Percentiles rank a stretch among this genome's conserved stretches.
Conservation (phyloP, 2,329 filamentous ascomycete species). For the Dactylonectria macrodidyma region DNA sequence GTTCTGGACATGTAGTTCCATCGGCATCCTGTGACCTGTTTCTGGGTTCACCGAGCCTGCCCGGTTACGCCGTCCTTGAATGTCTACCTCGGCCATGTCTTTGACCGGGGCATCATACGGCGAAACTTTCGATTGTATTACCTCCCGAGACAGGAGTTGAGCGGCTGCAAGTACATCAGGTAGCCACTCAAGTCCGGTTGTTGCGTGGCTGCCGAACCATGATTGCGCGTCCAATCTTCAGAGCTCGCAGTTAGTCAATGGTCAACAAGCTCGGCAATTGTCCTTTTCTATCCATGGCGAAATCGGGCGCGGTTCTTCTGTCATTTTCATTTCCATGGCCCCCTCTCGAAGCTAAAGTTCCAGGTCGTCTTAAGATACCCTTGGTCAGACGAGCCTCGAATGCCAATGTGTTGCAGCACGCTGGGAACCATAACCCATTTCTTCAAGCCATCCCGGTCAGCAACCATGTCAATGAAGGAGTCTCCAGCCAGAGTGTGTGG, state of each 20-base stretch:
- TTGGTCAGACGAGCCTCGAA: constrained; percentile 45
- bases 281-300: not conserved
- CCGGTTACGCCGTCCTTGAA: not conserved
- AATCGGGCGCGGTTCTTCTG: not conserved
- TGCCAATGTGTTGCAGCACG: constrained; percentile 53
- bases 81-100: not conserved
- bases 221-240: not conserved
- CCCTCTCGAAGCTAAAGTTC: constrained; percentile 52
- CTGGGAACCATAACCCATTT: constrained; percentile 53
- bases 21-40: constrained; percentile 22
- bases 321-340: constrained; percentile 20
- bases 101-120: not conserved
- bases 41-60: constrained; percentile 22
- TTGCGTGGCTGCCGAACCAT: not conserved
- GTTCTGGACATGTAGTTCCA: constrained; percentile 26
- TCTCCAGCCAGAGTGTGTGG: constrained; percentile 48
- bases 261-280: not conserved
- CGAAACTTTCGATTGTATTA: not conserved
- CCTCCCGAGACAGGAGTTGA: not conserved
- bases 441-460: constrained; percentile 41
- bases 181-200: not conserved
- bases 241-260: not conserved
- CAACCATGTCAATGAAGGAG: constrained; percentile 50
- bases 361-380: constrained; percentile 48
- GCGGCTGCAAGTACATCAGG: not conserved